phyloP scores from a whole-genome alignment of 1,284 basidiomycete genomes.

The Heterobasidion irregulare region DNA sequence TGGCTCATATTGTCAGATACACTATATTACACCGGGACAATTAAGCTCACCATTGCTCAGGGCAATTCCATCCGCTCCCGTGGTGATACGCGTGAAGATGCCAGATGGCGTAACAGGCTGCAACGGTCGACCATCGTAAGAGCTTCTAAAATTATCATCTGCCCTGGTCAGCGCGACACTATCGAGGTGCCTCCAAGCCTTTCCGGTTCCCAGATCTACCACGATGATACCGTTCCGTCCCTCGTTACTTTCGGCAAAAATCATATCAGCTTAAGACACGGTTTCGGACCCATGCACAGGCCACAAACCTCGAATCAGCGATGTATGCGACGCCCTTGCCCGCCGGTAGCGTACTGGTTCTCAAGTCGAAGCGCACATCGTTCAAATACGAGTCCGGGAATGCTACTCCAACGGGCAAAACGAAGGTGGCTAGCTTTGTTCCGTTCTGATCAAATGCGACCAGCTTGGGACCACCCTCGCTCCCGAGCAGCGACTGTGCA shows the following conservation, averaged over 20 bases:
- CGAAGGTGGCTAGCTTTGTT: neutral
- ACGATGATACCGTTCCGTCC: neutral
- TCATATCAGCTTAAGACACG: neutral
- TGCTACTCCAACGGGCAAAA: neutral
- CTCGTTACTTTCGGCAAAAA: neutral
- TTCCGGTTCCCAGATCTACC: neutral
- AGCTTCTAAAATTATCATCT: no score
- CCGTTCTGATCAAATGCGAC: neutral
- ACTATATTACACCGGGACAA: no score
- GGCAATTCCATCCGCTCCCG: neutral
- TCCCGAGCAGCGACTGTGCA: neutral
- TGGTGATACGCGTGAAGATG: neutral
- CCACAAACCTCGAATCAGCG: neutral
- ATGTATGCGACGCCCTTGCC: neutral
- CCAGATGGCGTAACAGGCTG: no score
- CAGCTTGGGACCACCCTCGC: neutral
- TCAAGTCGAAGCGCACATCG: neutral
- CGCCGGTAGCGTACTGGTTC: neutral
- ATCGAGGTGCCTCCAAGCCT: neutral
- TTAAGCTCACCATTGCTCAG: no score
- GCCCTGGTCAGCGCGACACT: neutral
- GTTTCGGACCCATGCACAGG: neutral
- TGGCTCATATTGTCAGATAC: no score
- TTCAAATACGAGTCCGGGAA: neutral
- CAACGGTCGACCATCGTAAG: no score